Conservation (phyloP, 1,284 basidiomycete genomes). For the Heterobasidion annosum region DNA sequence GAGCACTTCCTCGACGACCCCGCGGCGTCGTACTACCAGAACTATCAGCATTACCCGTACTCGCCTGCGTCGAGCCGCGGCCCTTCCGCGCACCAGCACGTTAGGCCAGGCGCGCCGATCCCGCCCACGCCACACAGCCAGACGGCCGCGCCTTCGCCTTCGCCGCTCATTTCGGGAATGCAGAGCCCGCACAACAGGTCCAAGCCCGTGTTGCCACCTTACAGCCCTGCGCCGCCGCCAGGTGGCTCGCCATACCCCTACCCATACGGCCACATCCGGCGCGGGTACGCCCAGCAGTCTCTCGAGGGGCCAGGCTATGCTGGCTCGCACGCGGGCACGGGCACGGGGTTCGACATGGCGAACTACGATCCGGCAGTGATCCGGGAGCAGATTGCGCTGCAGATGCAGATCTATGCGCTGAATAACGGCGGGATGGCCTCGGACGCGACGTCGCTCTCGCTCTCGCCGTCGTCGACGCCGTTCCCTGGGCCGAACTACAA, state of each 20-base stretch:
- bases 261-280: conserved; percentile 63
- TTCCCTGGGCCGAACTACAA: conserved; percentile 52
- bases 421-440: conserved; percentile 55
- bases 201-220: conserved; percentile 14
- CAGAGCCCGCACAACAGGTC: conserved; percentile 24
- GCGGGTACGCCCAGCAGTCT: conserved; percentile 17
- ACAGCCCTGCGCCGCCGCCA: conserved; percentile 36
- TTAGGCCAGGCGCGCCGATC: conserved; percentile 61
- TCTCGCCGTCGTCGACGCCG: conserved; percentile 63
- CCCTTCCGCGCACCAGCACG: conserved; percentile 11
- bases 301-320: conserved; percentile 23
- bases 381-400: conserved; percentile 57
- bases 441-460: conserved; percentile 42
- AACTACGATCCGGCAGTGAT: conserved; percentile 40
- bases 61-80: conserved; percentile 11
- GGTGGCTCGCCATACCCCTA: conserved; percentile 68
- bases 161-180: conserved; percentile 42
- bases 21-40: conserved; percentile 45
- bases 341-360: conserved; percentile 5
- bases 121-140: conserved; percentile 69
- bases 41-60: conserved; percentile 39
- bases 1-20: conserved; percentile 46
- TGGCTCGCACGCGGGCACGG: conserved; percentile 23
- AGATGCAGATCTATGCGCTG: conserved; percentile 70
- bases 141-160: conserved; percentile 60